Conservation (phyloP, 106 monocot species). For the Dendrobium officinale region DNA sequence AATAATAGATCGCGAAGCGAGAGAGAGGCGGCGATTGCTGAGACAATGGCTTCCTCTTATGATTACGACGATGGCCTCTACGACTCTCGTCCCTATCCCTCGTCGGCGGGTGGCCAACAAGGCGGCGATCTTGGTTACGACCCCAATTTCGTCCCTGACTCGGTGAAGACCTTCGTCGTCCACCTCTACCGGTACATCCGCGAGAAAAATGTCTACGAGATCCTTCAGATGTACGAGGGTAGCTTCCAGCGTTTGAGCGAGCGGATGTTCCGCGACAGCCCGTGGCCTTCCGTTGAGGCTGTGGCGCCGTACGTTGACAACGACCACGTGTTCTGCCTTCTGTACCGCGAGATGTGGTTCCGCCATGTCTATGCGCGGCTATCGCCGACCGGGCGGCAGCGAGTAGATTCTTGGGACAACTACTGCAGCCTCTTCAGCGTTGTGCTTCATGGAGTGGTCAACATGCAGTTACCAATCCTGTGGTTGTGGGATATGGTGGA, state of each 20-base stretch:
- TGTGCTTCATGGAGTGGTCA: slow-evolving; percentile 89
- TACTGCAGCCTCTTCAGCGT: slow-evolving; percentile 94
- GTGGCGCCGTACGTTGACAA: slow-evolving; percentile 90
- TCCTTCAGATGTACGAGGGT: slow-evolving; percentile 96
- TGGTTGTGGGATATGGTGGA: slow-evolving; percentile 99
- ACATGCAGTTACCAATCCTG: slow-evolving; percentile 98
- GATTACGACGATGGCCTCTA: slow-evolving; percentile 40
- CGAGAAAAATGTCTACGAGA: slow-evolving; percentile 98
- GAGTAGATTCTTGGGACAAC: slow-evolving; percentile 96
- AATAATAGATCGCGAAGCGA: not conserved
- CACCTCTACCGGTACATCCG: slow-evolving; percentile 97
- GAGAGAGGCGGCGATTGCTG: too few species aligned
- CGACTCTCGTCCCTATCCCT: slow-evolving; percentile 11
- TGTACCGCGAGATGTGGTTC: slow-evolving; percentile 96
- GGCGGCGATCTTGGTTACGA: slow-evolving; percentile 42
- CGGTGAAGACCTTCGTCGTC: slow-evolving; percentile 93
- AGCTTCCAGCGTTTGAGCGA: slow-evolving; percentile 80
- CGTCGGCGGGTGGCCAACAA: not conserved
- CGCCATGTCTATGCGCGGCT: slow-evolving; percentile 67
- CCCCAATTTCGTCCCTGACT: slow-evolving; percentile 91
- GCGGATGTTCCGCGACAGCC: slow-evolving; percentile 81
- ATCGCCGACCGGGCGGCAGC: slow-evolving; percentile 43
- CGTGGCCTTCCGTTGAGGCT: slow-evolving; percentile 91
- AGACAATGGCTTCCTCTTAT: slow-evolving; percentile 30
- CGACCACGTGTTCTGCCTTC: slow-evolving; percentile 94